Conservation (phyloP, 176 grass and related monocot genomes). For the Avena eriantha region DNA sequence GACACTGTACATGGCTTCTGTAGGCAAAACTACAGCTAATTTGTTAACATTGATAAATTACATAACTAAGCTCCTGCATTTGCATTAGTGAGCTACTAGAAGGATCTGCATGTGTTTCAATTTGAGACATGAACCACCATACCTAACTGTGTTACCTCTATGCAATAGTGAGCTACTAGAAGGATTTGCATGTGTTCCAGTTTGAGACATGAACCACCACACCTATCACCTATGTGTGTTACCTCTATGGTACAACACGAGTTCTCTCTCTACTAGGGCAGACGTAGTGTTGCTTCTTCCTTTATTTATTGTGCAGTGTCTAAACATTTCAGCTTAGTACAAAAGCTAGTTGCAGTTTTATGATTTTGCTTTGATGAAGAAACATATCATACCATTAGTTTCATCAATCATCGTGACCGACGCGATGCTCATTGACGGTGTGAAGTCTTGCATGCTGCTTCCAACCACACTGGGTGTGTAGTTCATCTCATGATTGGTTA, state of each 20-base stretch:
- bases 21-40: background rate
- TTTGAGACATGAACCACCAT: background rate
- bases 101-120: background rate
- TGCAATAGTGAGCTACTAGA: background rate
- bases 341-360: background rate
- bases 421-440: slow-evolving; percentile 23
- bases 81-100: background rate
- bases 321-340: background rate
- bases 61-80: background rate
- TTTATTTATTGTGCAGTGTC: background rate
- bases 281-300: background rate
- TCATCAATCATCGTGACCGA: slow-evolving; percentile 35
- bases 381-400: slow-evolving; percentile 51
- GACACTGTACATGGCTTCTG: background rate
- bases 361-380: slow-evolving; percentile 1
- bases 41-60: background rate
- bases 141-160: no score
- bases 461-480: slow-evolving; percentile 38
- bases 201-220: no score
- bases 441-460: slow-evolving; percentile 42
- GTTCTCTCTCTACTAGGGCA: background rate
- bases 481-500: slow-evolving; percentile 37
- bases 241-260: no score
- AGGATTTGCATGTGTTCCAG: no score
- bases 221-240: no score